Evolutionary conservation across 2,329 filamentous ascomycete species (phyloP).

Genomic region (Colletotrichum australisinense): DNA sequence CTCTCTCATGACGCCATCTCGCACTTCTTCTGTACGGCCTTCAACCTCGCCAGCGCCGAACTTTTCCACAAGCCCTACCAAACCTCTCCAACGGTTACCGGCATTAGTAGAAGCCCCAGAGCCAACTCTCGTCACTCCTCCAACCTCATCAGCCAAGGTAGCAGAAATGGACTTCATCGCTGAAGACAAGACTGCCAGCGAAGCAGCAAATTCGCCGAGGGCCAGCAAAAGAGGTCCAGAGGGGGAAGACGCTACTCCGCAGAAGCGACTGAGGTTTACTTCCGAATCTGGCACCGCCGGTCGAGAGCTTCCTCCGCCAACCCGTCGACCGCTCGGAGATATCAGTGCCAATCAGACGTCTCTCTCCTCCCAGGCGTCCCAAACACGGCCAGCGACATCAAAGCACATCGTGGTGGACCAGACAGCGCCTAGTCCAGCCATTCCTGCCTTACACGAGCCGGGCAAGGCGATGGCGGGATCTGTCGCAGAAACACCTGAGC

Average conservation of each 20-base stretch:
- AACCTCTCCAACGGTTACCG: background rate
- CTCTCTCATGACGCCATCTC: slow-evolving; percentile 28
- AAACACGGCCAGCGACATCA: background rate
- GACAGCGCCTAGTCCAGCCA: background rate
- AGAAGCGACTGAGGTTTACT: background rate
- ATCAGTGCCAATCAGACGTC: slow-evolving; percentile 38
- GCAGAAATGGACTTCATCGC: background rate
- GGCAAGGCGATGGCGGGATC: background rate
- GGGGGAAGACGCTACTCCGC: background rate
- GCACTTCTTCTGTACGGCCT: slow-evolving; percentile 7
- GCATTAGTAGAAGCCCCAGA: slow-evolving; percentile 2
- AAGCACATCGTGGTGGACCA: background rate
- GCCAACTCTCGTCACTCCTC: slow-evolving; percentile 25
- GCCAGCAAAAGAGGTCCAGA: background rate
- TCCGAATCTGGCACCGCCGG: background rate
- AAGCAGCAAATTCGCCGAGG: background rate
- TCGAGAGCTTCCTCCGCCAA: background rate
- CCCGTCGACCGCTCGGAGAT: slow-evolving; percentile 38
- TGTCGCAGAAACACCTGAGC: background rate
- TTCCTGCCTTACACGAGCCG: background rate
- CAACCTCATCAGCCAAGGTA: slow-evolving; percentile 33
- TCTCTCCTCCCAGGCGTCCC: background rate
- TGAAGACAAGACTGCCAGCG: background rate
- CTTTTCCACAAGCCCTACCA: background rate
- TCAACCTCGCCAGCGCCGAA: slow-evolving; percentile 20